Evolutionary conservation across 768 basidiomycete genomes (phyloP).

Genomic region (Termitomyces sp.): DNA sequence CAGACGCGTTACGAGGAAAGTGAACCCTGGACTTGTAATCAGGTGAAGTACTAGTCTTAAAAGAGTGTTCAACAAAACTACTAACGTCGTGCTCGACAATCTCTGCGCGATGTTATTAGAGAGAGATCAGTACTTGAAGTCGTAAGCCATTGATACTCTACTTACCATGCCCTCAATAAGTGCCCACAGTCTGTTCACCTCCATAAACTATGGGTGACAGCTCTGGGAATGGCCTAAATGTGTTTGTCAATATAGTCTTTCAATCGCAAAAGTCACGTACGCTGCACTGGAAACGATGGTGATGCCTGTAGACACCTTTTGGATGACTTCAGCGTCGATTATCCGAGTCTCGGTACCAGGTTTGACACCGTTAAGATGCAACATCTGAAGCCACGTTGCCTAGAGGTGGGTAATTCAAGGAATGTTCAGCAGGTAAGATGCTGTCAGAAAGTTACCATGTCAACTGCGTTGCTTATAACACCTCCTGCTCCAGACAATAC

Average conservation of each 20-base stretch:
- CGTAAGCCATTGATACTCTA: no score
- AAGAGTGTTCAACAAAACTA: background rate
- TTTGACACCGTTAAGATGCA: constrained; percentile 22
- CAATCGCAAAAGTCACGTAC: constrained; percentile 13
- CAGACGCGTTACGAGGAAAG: constrained; percentile 11
- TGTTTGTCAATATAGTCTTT: background rate
- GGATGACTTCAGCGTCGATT: constrained; percentile 21
- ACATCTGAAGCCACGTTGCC: constrained; percentile 27
- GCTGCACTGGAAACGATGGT: background rate
- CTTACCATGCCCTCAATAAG: constrained; percentile 24
- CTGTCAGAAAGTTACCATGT: constrained; percentile 25
- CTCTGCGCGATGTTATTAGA: background rate
- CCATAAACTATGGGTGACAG: constrained; percentile 24
- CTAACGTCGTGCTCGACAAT: background rate
- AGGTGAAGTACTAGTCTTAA: no score
- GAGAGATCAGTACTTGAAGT: no score
- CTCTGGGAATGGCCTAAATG: constrained; percentile 17
- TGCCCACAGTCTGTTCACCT: constrained; percentile 17
- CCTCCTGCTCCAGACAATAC: constrained; percentile 25
- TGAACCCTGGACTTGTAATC: no score
- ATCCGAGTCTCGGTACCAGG: constrained; percentile 19
- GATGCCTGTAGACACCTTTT: constrained; percentile 22
- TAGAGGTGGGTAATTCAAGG: constrained; percentile 3
- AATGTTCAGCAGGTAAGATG: background rate
- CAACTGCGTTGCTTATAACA: constrained; percentile 23